phyloP scores from a whole-genome alignment of 1,284 basidiomycete species.

The Boletus smithii region DNA sequence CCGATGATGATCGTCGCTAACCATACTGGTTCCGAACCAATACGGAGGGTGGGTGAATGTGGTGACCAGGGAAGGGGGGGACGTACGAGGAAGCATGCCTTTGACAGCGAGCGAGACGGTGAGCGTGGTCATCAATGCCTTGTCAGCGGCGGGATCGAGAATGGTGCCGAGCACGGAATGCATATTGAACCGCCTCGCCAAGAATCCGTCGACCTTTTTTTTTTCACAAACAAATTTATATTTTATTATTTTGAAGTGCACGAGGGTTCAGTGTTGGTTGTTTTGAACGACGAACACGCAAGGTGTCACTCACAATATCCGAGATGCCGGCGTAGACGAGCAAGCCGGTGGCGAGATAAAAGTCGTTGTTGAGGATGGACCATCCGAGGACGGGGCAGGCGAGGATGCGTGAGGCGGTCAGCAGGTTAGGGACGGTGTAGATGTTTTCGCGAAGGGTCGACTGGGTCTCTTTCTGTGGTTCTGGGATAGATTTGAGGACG shows the following conservation, averaged over 20 bases:
- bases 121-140: constrained; percentile 92
- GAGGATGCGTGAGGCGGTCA: constrained; percentile 84
- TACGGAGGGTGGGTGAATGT: too few relatives aligned
- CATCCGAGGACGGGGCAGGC: constrained; percentile 90
- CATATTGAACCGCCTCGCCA: constrained; percentile 86
- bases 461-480: constrained; percentile 5
- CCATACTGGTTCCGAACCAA: constrained; percentile 59
- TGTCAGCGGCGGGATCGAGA: constrained; percentile 96
- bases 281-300: too few relatives aligned
- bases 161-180: constrained; percentile 89
- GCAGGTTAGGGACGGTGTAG: constrained; percentile 90
- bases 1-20: constrained; percentile 86
- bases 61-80: neutral
- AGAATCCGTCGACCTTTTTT: constrained; percentile 79
- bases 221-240: too few relatives aligned
- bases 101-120: constrained; percentile 84
- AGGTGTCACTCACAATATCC: constrained; percentile 70
- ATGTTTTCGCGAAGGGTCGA: constrained; percentile 76
- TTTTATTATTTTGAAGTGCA: too few relatives aligned
- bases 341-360: constrained; percentile 74
- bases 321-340: constrained; percentile 88
- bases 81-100: constrained; percentile 79
- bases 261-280: too few relatives aligned
- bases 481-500: constrained; percentile 3
- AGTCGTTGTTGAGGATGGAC: constrained; percentile 85